These are phyloP conservation scores for Pseudisothecium myosuroides DNA, from an alignment of 225 moss, liverwort and hornwort genomes.

Conservation along the genomic window DNA sequence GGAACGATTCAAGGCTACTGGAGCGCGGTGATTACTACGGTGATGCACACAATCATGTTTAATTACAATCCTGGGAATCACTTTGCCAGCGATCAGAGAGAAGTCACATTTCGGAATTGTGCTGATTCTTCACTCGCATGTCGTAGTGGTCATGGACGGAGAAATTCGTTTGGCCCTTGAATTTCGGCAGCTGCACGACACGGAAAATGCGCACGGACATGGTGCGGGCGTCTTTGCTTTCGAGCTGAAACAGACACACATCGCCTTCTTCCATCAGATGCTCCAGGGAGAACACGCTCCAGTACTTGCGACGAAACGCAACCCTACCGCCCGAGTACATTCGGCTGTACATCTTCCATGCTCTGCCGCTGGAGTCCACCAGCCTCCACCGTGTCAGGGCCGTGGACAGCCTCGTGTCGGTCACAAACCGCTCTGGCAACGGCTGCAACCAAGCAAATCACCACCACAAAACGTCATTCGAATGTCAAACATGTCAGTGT, in stretches of 20 bases:
- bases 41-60: not conserved
- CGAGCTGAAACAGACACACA: conserved; percentile 21
- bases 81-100: not conserved
- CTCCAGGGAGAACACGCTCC: conserved; percentile 9
- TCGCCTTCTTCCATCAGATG: conserved; percentile 29
- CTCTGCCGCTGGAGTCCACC: not conserved
- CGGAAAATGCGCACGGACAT: conserved; percentile 24
- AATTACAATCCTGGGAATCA: not conserved
- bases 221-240: not conserved
- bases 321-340: not conserved
- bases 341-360: conserved; percentile 8
- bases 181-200: not conserved
- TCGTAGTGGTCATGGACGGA: conserved; percentile 10
- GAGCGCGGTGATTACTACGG: no score
- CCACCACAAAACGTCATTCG: not conserved
- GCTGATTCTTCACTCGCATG: not conserved
- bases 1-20: not conserved
- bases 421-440: conserved; percentile 7
- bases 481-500: not conserved
- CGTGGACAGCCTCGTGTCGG: not conserved
- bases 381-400: not conserved
- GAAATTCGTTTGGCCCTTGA: not conserved
- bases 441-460: not conserved
- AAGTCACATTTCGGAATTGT: not conserved
- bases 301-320: not conserved